These are phyloP conservation scores for Camellia lanceoleosa DNA, from an alignment of 148 eudicot genomes.

Conservation along the genomic window DNA sequence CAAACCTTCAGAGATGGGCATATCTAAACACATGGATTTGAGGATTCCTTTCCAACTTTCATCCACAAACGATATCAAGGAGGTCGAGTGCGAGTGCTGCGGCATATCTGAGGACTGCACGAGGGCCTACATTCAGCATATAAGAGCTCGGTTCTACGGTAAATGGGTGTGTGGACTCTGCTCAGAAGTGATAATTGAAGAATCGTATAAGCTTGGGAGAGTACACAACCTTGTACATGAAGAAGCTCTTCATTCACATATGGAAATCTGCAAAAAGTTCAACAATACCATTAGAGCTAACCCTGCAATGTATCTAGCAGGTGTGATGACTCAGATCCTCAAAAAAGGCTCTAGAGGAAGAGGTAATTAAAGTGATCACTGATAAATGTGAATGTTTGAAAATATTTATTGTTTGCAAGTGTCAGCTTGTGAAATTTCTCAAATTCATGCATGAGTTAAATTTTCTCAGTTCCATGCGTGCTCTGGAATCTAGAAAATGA, in stretches of 20 bases:
- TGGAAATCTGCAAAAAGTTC: slow-evolving; percentile 14
- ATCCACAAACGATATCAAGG: background rate
- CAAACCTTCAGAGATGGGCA: slow-evolving; percentile 14
- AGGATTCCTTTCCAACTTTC: slow-evolving; percentile 14
- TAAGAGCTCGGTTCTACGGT: too few relatives aligned
- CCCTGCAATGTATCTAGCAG: background rate
- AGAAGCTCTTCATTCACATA: slow-evolving; percentile 14
- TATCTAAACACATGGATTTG: slow-evolving; percentile 20
- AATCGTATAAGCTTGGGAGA: slow-evolving; percentile 14
- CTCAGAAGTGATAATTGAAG: background rate
- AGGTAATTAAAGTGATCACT: background rate
- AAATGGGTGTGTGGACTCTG: too few relatives aligned
- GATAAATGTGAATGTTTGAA: background rate
- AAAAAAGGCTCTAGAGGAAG: background rate
- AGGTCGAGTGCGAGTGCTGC: background rate
- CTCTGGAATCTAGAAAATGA: too few relatives aligned
- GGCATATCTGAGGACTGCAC: too few relatives aligned
- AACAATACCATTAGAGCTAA: background rate
- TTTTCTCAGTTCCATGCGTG: too few relatives aligned
- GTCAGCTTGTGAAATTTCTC: too few relatives aligned
- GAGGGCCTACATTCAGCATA: too few relatives aligned
- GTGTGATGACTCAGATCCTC: background rate
- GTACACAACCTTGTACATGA: slow-evolving; percentile 9
- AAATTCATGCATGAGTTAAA: too few relatives aligned
- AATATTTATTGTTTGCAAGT: too few relatives aligned